Conservation (phyloP, 352 stramenopile species). For the Proteromonas lacertae region DNA sequence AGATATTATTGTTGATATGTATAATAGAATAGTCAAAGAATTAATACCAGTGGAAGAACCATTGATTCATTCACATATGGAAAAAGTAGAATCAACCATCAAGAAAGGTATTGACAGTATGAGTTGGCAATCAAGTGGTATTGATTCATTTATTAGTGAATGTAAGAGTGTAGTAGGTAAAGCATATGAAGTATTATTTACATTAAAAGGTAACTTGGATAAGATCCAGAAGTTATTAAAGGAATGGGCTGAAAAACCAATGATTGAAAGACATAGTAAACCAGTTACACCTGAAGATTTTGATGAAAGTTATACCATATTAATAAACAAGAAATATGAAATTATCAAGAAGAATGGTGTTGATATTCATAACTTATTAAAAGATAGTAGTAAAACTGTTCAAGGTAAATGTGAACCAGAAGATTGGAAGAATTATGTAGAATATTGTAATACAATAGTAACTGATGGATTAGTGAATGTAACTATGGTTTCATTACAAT, state of each 20-base stretch:
- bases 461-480: slow-evolving; percentile 49
- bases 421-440: slow-evolving; percentile 78
- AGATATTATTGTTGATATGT: slow-evolving; percentile 76
- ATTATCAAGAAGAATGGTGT: slow-evolving; percentile 71
- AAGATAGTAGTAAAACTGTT: slow-evolving; percentile 72
- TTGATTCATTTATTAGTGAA: slow-evolving; percentile 74
- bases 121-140: slow-evolving; percentile 97
- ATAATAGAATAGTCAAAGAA: slow-evolving; percentile 78
- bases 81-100: slow-evolving; percentile 93
- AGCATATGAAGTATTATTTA: slow-evolving; percentile 76
- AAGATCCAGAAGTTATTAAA: slow-evolving; percentile 94
- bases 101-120: slow-evolving; percentile 86
- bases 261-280: slow-evolving; percentile 74
- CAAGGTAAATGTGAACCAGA: slow-evolving; percentile 50
- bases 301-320: slow-evolving; percentile 62
- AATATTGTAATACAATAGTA: slow-evolving; percentile 89
- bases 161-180: slow-evolving; percentile 44
- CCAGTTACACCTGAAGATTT: slow-evolving; percentile 74
- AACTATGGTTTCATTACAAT: slow-evolving; percentile 36
- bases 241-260: slow-evolving; percentile 59
- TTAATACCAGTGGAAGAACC: slow-evolving; percentile 78
- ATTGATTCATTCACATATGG: slow-evolving; percentile 66
- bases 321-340: slow-evolving; percentile 49
- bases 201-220: slow-evolving; percentile 97
- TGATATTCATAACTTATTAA: slow-evolving; percentile 68